Base-by-base conservation (phyloP, 1,284 basidiomycete species). In the Cryptococcus neoformans region DNA sequence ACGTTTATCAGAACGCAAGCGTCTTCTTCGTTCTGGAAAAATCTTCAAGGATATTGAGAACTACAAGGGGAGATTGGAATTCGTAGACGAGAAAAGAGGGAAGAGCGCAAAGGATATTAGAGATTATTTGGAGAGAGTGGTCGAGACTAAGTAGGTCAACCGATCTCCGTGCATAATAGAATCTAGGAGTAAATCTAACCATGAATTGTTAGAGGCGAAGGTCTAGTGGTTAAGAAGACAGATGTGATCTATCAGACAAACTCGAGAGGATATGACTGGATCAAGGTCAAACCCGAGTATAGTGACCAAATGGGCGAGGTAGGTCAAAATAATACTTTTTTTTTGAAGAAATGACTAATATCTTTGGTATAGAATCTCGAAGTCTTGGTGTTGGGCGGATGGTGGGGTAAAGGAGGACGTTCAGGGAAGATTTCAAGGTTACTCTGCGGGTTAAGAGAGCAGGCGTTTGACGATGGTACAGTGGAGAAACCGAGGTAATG, bases 251-350 rank as follows among this genome's bases (percentile, higher is more conserved):
- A 98, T 74, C 80, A 85, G 11, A 79, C 94, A 48, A 92, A 92
- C 67, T 90, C 89, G 1, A 82, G 93, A 53, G 90, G 88, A 64
- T 83, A 85, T 67, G 88, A 91, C 66, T 97, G 94, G 92, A 85
- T 94, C 68, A 97, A 97, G 77, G 88, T 94, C 40, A 97, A 96
- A 73, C 93, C 93, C 6, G 93, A 96, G 90, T 66, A 66, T 46
- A 66, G 68, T 4, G 69, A 72, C 46, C 66, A 72, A 49, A 72
- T 72, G 69, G 69, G 69, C 21, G 69, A 72, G 55, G 68, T 69
- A 44, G 55, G 62, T 54, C 2, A 2, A 16, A 2, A 7, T 28
- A n/a, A 16, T 35, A 38, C 0, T 28, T 16, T 8, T 7, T n/a
- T n/a, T 37, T 48, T 6, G 7, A 10, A 8, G 34, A 4, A 8